Evolutionary conservation across 495 filamentous ascomycete species (phyloP).

Genomic region (Trichoderma asperelloides): DNA sequence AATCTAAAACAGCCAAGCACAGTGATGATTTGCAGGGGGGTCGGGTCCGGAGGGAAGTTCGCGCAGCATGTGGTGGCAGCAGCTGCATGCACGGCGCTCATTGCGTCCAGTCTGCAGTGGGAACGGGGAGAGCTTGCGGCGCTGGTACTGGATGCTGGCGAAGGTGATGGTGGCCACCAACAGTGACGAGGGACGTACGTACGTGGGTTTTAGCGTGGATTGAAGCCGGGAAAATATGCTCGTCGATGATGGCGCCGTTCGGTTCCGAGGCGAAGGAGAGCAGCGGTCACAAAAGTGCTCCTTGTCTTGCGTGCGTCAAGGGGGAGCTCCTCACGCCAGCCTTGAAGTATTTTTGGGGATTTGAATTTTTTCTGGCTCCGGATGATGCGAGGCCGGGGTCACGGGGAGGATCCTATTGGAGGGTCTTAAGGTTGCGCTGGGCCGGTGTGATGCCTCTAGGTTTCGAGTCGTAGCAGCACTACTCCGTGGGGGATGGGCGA

Average conservation of each 20-base stretch:
- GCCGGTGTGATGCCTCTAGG: too few species aligned
- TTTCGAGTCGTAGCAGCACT: too few species aligned
- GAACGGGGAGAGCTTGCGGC: neutral
- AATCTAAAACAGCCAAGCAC: neutral
- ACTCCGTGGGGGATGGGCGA: neutral
- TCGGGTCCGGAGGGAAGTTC: neutral
- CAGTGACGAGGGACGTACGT: neutral
- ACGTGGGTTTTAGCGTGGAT: neutral
- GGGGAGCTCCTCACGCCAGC: too few species aligned
- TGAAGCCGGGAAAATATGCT: constrained; percentile 1
- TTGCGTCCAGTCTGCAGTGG: neutral
- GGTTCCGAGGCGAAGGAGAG: neutral
- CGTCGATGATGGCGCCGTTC: neutral
- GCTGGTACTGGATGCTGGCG: neutral
- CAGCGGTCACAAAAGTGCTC: neutral
- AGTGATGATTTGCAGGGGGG: neutral
- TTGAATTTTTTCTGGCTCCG: too few species aligned
- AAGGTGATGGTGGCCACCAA: neutral
- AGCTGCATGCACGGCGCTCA: neutral
- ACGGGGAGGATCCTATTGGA: too few species aligned
- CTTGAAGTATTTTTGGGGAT: too few species aligned
- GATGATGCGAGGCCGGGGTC: too few species aligned
- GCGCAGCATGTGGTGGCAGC: neutral
- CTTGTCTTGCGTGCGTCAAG: too few species aligned
- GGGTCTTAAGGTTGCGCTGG: too few species aligned